Percentiles rank a stretch among this genome's conserved stretches.
phyloP scores from a whole-genome alignment of 192 early-diverging fungal genomes.

The Phlyctochytrium planicorne region DNA sequence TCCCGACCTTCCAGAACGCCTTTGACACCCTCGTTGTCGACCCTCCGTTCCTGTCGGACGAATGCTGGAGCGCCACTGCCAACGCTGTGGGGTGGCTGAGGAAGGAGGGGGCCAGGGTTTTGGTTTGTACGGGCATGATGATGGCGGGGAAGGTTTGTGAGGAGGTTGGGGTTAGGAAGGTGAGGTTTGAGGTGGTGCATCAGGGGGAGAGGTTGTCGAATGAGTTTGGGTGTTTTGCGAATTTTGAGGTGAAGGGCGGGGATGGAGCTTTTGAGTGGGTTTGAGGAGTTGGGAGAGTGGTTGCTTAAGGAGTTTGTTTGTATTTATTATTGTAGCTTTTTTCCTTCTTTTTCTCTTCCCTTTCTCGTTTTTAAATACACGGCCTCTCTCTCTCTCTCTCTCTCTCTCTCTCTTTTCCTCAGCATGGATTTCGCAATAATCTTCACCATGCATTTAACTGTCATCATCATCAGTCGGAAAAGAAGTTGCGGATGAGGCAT shows the following conservation, averaged over 20 bases:
- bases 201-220: conserved; percentile 71
- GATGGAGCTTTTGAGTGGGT: no score
- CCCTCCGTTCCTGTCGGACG: conserved; percentile 76
- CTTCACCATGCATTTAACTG: no score
- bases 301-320: no score
- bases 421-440: no score
- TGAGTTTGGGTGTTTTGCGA: conserved; percentile 73
- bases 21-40: conserved; percentile 76
- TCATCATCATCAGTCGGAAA: no score
- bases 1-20: conserved; percentile 15
- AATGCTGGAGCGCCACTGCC: conserved; percentile 70
- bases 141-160: conserved; percentile 52
- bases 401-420: no score
- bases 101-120: conserved; percentile 49
- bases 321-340: no score
- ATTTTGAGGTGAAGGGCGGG: conserved; percentile 54
- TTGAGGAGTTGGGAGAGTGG: no score
- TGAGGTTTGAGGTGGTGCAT: conserved; percentile 64
- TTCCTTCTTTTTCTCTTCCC: no score
- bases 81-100: conserved; percentile 56
- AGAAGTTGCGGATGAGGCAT: no score
- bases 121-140: conserved; percentile 62
- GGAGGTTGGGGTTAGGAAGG: conserved; percentile 53
- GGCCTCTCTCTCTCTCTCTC: no score
- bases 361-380: no score